Percentiles rank a stretch among this genome's conserved stretches.
Evolutionary conservation across 176 grass and related monocot species (phyloP).

Genomic region (Musa itinerans): DNA sequence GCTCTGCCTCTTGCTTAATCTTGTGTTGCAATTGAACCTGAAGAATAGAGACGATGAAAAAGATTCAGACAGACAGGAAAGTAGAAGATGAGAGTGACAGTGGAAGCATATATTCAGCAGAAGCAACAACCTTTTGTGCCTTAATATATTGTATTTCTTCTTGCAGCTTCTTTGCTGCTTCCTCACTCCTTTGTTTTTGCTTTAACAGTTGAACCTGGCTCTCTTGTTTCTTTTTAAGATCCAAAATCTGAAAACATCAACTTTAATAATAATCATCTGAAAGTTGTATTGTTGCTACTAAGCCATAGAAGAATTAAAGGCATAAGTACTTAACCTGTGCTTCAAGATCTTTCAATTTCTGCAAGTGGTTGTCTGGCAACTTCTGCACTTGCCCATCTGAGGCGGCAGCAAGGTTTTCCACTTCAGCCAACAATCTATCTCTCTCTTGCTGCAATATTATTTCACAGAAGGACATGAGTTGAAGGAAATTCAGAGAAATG

Average conservation of each 20-base stretch:
- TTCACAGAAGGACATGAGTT: constrained; percentile 13
- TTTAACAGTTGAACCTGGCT: constrained; percentile 93
- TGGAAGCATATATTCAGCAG: not conserved
- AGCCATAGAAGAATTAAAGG: not conserved
- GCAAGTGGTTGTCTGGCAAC: constrained; percentile 71
- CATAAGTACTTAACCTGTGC: constrained; percentile 44
- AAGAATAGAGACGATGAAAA: not conserved
- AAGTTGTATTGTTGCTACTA: not conserved
- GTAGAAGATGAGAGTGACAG: not conserved
- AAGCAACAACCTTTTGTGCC: constrained; percentile 63
- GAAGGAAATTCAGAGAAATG: not conserved
- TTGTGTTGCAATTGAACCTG: constrained; percentile 95
- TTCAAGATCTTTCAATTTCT: constrained; percentile 93
- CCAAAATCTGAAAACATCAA: constrained; percentile 53
- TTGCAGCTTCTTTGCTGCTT: constrained; percentile 94
- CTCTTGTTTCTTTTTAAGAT: constrained; percentile 98
- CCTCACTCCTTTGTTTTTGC: constrained; percentile 97
- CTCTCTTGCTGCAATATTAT: constrained; percentile 85
- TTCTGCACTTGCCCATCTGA: constrained; percentile 77
- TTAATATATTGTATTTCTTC: constrained; percentile 99
- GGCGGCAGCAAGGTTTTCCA: constrained; percentile 74
- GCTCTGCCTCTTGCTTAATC: constrained; percentile 98
- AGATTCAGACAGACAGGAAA: not conserved
- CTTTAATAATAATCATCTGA: not conserved
- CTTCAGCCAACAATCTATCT: constrained; percentile 87